Evolutionary conservation across 352 stramenopile species (phyloP).

Genomic region (Globisporangium paroecandrum): DNA sequence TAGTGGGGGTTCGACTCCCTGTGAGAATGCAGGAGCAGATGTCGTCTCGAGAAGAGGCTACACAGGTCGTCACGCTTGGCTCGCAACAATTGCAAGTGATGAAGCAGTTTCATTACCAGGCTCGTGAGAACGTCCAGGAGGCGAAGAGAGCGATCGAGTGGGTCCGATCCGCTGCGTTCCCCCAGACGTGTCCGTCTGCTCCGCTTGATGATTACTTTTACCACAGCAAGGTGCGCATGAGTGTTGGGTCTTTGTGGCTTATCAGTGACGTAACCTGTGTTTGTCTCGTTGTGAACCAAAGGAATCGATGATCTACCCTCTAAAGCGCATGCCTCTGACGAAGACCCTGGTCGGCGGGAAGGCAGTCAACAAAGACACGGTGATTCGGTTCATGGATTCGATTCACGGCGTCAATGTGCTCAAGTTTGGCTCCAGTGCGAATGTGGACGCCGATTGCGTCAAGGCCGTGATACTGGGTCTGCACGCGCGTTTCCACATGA

Average conservation of each 20-base stretch:
- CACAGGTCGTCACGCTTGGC: too few relatives aligned
- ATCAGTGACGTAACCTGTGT: not conserved
- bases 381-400: not conserved
- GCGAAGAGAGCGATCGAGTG: too few relatives aligned
- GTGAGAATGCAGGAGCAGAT: too few relatives aligned
- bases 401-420: slow-evolving; percentile 1
- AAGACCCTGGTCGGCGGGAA: not conserved
- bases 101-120: too few relatives aligned
- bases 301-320: not conserved
- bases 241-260: not conserved
- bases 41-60: too few relatives aligned
- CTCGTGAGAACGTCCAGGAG: too few relatives aligned
- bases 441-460: slow-evolving; percentile 5
- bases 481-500: not conserved
- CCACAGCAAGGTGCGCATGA: slow-evolving; percentile 1
- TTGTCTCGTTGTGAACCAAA: not conserved
- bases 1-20: too few relatives aligned
- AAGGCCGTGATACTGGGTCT: slow-evolving; percentile 1
- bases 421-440: not conserved
- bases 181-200: not conserved
- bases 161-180: not conserved
- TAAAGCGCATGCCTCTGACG: slow-evolving; percentile 4
- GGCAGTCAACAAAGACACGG: too few relatives aligned
- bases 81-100: too few relatives aligned
- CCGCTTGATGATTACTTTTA: slow-evolving; percentile 8